Percentiles rank a stretch among this genome's conserved stretches.
phyloP scores from a whole-genome alignment of 352 stramenopile genomes.

The Phytophthora cactorum region DNA sequence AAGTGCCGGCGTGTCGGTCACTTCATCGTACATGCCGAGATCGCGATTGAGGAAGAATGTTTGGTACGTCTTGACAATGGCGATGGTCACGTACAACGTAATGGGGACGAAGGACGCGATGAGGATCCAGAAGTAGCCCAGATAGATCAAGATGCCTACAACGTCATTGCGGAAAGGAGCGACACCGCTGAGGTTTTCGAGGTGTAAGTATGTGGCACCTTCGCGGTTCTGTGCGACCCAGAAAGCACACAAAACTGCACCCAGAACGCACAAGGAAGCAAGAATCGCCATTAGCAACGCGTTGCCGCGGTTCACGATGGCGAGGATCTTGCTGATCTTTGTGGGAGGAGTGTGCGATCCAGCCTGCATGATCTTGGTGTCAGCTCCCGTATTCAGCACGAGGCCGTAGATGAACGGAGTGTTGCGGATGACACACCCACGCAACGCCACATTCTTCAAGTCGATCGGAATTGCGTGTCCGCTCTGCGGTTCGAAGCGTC shows the following conservation, averaged over 20 bases:
- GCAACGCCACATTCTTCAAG: constrained; percentile 84
- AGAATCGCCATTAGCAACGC: constrained; percentile 80
- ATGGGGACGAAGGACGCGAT: constrained; percentile 90
- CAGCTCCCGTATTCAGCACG: constrained; percentile 81
- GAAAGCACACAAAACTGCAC: constrained; percentile 66
- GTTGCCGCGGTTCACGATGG: constrained; percentile 84
- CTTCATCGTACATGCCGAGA: constrained; percentile 85
- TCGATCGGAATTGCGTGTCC: constrained; percentile 85
- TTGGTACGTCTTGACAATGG: constrained; percentile 89
- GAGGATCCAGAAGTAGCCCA: constrained; percentile 91
- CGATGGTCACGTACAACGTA: constrained; percentile 89
- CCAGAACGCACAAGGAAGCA: constrained; percentile 71
- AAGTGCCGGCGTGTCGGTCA: constrained; percentile 77
- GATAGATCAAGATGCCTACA: constrained; percentile 73
- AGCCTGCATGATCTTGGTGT: constrained; percentile 92
- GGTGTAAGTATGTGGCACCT: constrained; percentile 72
- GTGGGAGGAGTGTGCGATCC: constrained; percentile 63
- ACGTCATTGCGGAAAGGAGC: constrained; percentile 79
- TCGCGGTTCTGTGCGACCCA: constrained; percentile 71
- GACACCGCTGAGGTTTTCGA: constrained; percentile 63
- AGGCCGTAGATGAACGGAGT: constrained; percentile 80
- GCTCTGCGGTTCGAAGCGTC: constrained; percentile 74
- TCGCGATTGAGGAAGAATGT: constrained; percentile 89
- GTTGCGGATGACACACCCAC: constrained; percentile 87
- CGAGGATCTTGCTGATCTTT: constrained; percentile 86